phyloP scores from a whole-genome alignment of 169 alveolate genomes.

The Eimeria necatrix region DNA sequence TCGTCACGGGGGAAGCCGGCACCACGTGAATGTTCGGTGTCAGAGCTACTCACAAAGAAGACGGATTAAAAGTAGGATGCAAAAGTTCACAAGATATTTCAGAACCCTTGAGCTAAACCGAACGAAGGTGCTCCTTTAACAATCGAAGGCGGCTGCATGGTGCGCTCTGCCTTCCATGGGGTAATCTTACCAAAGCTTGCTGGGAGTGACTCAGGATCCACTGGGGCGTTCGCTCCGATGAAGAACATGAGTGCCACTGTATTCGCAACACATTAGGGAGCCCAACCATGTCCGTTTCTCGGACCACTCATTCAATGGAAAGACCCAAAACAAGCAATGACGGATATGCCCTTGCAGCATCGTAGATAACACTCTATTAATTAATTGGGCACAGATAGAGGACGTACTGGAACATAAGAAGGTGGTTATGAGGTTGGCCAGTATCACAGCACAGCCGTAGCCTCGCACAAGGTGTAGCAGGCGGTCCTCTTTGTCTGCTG shows the following conservation, averaged over 20 bases:
- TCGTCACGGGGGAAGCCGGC: conserved; percentile 1
- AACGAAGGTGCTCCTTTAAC: too few relatives aligned
- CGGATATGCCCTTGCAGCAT: too few relatives aligned
- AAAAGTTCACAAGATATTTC: not conserved
- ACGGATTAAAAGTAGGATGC: not conserved
- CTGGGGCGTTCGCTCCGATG: not conserved
- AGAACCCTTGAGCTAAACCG: not conserved
- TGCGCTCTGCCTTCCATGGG: not conserved
- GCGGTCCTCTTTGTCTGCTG: conserved; percentile 42
- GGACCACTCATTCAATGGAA: too few relatives aligned
- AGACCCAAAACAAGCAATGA: too few relatives aligned
- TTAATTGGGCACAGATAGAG: too few relatives aligned
- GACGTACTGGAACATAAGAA: not conserved
- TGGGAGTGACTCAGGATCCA: not conserved
- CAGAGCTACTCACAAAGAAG: conserved; percentile 6
- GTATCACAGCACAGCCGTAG: conserved; percentile 36
- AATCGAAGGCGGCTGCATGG: not conserved
- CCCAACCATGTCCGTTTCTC: too few relatives aligned
- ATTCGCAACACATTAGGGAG: not conserved
- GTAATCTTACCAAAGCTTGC: conserved; percentile 11
- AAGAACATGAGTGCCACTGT: conserved; percentile 21
- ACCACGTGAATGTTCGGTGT: not conserved
- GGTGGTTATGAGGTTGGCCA: not conserved
- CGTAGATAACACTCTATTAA: too few relatives aligned
- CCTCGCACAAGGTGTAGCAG: conserved; percentile 18